Evolutionary conservation across 108 stramenopile species (phyloP), one percentile per base, ranked within the genome.

Genomic region (Fragilariopsis cylindrus): DNA sequence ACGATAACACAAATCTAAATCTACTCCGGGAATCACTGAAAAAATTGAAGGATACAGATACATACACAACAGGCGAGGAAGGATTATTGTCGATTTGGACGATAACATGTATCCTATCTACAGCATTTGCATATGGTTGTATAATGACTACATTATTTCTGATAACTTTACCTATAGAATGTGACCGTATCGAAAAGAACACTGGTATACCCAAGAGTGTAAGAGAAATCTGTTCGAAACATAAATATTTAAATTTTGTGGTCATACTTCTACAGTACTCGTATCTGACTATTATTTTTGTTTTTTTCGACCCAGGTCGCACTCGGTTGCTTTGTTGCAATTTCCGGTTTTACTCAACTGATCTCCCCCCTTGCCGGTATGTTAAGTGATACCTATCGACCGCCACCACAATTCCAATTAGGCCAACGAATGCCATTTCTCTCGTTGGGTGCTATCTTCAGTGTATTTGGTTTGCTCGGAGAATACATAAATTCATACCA

Each of bases 71-170:
- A 63, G 43, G 3, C 7, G 58, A 70, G 70, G 11, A 18, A 19
- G 58, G 48, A 21, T 11, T 47, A 13, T 52, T 83, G 41, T 54
- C 77, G 16, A n/a, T 70, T 0, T 76, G 65, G 71, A 65, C 58
- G 4, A 76, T 84, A 30, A 39, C 48, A 19, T 69, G 45, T 50
- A 79, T 85, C 64, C 72, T 88, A 9, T 88, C 87, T 3, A 76
- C 81, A 6, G 82, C 87, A 46, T 90, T 87, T 65, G 60, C 84
- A 5, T 87, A 87, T 49, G 89, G 89, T 5, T 86, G 82, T 40
- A 69, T 90, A 68, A 71, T 86, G 77, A 82, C 84, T 11, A 87
- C 89, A 0, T 79, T 87, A 19, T 90, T 90, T 65, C 77, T 90
- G 7, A 72, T 90, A n/a, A 85, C 81, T 3, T 72, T 90, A 15